Evolutionary conservation across 2,329 filamentous ascomycete genomes (phyloP).

Genomic region (Colletotrichum lupini): DNA sequence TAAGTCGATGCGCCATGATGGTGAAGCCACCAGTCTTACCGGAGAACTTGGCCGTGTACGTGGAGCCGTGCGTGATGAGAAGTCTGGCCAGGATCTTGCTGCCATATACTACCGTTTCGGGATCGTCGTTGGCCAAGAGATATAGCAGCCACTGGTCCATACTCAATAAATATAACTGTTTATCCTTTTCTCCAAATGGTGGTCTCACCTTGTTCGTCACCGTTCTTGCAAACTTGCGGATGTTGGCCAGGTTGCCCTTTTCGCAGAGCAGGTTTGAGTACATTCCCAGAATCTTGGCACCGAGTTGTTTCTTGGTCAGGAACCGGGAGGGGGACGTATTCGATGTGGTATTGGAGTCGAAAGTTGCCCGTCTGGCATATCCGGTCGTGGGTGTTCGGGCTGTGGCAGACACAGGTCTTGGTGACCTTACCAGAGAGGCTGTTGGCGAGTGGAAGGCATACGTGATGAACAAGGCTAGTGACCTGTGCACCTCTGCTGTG

Average conservation of each 20-base stretch:
- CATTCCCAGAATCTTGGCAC: slow-evolving; percentile 79
- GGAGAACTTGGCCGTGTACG: slow-evolving; percentile 87
- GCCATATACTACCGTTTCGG: slow-evolving; percentile 83
- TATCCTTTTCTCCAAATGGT: slow-evolving; percentile 33
- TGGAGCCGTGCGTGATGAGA: slow-evolving; percentile 82
- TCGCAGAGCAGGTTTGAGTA: slow-evolving; percentile 84
- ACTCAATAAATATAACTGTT: slow-evolving; percentile 39
- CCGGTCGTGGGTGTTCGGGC: slow-evolving; percentile 55
- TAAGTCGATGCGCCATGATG: slow-evolving; percentile 84
- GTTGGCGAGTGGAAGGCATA: slow-evolving; percentile 80
- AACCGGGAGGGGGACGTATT: slow-evolving; percentile 48
- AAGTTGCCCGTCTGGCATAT: slow-evolving; percentile 49
- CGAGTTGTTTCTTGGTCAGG: slow-evolving; percentile 76
- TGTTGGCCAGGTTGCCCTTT: slow-evolving; percentile 72
- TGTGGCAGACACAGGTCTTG: slow-evolving; percentile 54
- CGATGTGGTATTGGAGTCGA: slow-evolving; percentile 44
- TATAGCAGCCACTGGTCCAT: slow-evolving; percentile 84
- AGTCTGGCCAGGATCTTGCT: slow-evolving; percentile 86
- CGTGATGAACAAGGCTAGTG: slow-evolving; percentile 90
- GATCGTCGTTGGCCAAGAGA: slow-evolving; percentile 86
- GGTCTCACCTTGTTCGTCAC: slow-evolving; percentile 88
- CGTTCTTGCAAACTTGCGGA: slow-evolving; percentile 90
- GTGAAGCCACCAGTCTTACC: slow-evolving; percentile 87
- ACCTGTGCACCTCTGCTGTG: slow-evolving; percentile 85
- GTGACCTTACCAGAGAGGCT: slow-evolving; percentile 61